A percentile compares a stretch with the other conserved stretches of the same genome.
Evolutionary conservation across 768 basidiomycete species (phyloP).

Genomic region (Lactarius psammicola): DNA sequence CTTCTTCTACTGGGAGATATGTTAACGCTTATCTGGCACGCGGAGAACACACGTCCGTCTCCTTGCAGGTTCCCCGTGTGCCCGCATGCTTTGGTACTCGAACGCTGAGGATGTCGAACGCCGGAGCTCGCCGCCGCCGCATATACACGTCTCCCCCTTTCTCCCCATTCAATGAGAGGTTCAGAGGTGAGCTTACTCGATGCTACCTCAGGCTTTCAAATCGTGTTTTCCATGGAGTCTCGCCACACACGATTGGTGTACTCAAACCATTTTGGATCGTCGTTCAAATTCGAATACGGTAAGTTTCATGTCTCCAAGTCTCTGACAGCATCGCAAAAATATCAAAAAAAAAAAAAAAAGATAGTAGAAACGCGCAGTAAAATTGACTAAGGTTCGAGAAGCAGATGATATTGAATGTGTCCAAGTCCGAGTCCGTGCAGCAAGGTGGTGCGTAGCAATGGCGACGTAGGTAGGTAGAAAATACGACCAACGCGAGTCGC

Average conservation of each 20-base stretch:
- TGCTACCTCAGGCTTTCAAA: too few relatives aligned
- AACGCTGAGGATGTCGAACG: too few relatives aligned
- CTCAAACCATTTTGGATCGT: not conserved
- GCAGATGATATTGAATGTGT: conserved; percentile 16
- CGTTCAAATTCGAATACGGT: not conserved
- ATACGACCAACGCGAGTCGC: conserved; percentile 1
- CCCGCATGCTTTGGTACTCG: too few relatives aligned
- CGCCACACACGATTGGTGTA: not conserved
- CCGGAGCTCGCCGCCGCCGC: too few relatives aligned
- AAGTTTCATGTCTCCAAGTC: not conserved
- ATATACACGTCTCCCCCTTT: not conserved
- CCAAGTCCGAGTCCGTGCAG: conserved; percentile 12
- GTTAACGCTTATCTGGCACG: too few relatives aligned
- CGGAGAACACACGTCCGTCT: too few relatives aligned
- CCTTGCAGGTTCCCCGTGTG: too few relatives aligned
- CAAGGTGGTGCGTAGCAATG: conserved; percentile 1
- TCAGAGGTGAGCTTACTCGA: too few relatives aligned
- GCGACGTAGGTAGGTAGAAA: conserved; percentile 6
- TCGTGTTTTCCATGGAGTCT: not conserved
- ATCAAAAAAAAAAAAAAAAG: not conserved
- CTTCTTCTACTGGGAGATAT: too few relatives aligned
- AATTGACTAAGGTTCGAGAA: conserved; percentile 14
- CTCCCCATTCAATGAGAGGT: too few relatives aligned
- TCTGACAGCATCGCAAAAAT: not conserved
- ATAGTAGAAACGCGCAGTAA: conserved; percentile 14